A percentile compares a stretch with the other conserved stretches of the same genome.
phyloP scores from a whole-genome alignment of 2,329 filamentous ascomycete genomes.

The Diaporthe vaccinii region DNA sequence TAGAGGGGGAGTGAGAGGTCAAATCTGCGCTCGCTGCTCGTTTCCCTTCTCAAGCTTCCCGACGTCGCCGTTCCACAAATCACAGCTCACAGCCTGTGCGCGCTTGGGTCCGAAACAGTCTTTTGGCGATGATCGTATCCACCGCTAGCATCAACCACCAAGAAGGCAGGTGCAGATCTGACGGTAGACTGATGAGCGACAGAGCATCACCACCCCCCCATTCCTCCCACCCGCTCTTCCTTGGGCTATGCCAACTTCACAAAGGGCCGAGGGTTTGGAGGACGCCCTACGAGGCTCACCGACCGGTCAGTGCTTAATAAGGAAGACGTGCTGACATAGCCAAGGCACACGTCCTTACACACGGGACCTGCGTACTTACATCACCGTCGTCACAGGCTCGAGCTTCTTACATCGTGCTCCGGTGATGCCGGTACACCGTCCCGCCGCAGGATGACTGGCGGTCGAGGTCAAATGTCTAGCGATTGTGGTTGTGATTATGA shows the following conservation, averaged over 20 bases:
- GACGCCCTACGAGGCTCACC: not conserved
- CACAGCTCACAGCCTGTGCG: slow-evolving; percentile 33
- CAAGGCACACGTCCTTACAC: slow-evolving; percentile 5
- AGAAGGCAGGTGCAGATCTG: slow-evolving; percentile 21
- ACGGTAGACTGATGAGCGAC: slow-evolving; percentile 21
- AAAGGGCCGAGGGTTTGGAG: not conserved
- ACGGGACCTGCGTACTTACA: not conserved
- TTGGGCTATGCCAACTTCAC: slow-evolving; percentile 1
- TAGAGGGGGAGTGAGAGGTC: not conserved
- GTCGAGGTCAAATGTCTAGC: not conserved
- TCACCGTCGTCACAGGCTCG: slow-evolving; percentile 21
- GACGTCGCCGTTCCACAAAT: slow-evolving; percentile 37
- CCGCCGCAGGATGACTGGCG: not conserved
- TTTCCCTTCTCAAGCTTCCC: slow-evolving; percentile 23
- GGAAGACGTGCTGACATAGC: slow-evolving; percentile 32
- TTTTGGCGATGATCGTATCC: slow-evolving; percentile 36
- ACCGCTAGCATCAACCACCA: not conserved
- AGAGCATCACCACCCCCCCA: not conserved
- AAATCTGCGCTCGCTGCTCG: slow-evolving; percentile 20
- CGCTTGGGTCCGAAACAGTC: slow-evolving; percentile 42
- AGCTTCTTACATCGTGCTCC: not conserved
- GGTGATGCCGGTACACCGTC: slow-evolving; percentile 15
- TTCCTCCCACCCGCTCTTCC: not conserved
- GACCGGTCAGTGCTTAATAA: slow-evolving; percentile 36
- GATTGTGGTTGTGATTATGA: not conserved